Evolutionary conservation across 306 rosid species (phyloP), one percentile per base, ranked within the genome.

Genomic region (Sicyos edulis): DNA sequence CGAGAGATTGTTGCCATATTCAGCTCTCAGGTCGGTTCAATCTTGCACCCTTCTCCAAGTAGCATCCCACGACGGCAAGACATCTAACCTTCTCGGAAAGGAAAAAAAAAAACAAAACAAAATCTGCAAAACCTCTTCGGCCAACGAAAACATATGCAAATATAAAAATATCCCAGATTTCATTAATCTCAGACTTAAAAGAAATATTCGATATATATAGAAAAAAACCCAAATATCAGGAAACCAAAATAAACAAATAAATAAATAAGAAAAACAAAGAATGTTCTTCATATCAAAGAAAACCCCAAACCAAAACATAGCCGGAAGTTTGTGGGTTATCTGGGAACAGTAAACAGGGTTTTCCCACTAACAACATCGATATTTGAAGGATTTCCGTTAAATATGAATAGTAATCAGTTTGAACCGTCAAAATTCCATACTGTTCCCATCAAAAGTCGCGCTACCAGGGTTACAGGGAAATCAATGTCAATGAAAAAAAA

Each of bases 1-100:
- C 10, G 44, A 57, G 68, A 49, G 54, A 45, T 60, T 73, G 45
- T 73, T 73, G 15, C 77, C 77, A 73, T 73, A 56, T 58, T 59
- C 68, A 45, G 76, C 75, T 16, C 63, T 53, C 7, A 19, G 10
- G 51, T 10, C 58, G 40, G 20, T 24, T 50, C 58, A 15, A 19
- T 17, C 24, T 70, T 50, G 1, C 50, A n/a, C 62, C 58, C 51
- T 54, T 71, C 52, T 53, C 34, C 63, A 71, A 70, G 59, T 14
- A 51, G 60, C 17, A 45, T 11, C 37, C 71, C 34, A 49, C 40
- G 7, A 24, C 2, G 73, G 57, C 3, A 49, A 15, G 45, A 69
- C 24, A 69, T 24, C 24, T 61, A n/a, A 50, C 58, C 12, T 69
- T 50, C 50, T 21, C 29, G 29, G 29, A 26, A 26, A 21, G 73